Evolutionary conservation across 805 yeast species (phyloP).

Genomic region (Zygosaccharomyces rouxii): DNA sequence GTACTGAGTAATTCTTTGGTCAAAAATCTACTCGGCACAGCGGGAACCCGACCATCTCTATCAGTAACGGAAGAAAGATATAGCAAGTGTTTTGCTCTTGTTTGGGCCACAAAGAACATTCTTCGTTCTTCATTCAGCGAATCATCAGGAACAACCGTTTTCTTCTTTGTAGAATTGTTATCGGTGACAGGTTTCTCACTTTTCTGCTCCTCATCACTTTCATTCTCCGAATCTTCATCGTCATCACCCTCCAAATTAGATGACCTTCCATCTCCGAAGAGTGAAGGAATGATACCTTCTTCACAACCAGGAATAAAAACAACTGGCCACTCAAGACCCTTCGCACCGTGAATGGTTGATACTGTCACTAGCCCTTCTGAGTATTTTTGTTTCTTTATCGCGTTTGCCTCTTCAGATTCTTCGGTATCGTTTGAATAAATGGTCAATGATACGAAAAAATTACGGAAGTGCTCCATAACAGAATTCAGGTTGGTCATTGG

Average conservation of each 20-base stretch:
- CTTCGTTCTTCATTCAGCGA: slow-evolving; percentile 71
- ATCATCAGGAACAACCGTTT: slow-evolving; percentile 12
- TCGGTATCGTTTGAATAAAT: slow-evolving; percentile 31
- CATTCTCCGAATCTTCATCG: slow-evolving; percentile 25
- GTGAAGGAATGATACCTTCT: slow-evolving; percentile 63
- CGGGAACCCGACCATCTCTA: slow-evolving; percentile 17
- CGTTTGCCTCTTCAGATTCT: slow-evolving; percentile 15
- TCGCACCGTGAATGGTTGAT: slow-evolving; percentile 87
- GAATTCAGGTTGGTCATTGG: not conserved
- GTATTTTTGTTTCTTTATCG: slow-evolving; percentile 19
- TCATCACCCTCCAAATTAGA: slow-evolving; percentile 25
- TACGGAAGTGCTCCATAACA: slow-evolving; percentile 23
- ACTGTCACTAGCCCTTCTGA: slow-evolving; percentile 42
- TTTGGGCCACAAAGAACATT: slow-evolving; percentile 81
- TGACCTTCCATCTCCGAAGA: slow-evolving; percentile 38
- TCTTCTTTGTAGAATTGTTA: slow-evolving; percentile 9
- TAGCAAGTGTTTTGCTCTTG: slow-evolving; percentile 66
- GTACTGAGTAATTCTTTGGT: slow-evolving; percentile 27
- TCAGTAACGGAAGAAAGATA: slow-evolving; percentile 38
- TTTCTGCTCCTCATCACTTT: slow-evolving; percentile 8
- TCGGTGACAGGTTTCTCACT: slow-evolving; percentile 9
- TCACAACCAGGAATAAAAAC: slow-evolving; percentile 75
- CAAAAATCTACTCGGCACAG: slow-evolving; percentile 32
- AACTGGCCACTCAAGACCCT: slow-evolving; percentile 94
- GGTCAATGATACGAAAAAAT: slow-evolving; percentile 37